Base-by-base conservation (phyloP, 495 filamentous ascomycete genomes). In the Daldinia childiae region DNA sequence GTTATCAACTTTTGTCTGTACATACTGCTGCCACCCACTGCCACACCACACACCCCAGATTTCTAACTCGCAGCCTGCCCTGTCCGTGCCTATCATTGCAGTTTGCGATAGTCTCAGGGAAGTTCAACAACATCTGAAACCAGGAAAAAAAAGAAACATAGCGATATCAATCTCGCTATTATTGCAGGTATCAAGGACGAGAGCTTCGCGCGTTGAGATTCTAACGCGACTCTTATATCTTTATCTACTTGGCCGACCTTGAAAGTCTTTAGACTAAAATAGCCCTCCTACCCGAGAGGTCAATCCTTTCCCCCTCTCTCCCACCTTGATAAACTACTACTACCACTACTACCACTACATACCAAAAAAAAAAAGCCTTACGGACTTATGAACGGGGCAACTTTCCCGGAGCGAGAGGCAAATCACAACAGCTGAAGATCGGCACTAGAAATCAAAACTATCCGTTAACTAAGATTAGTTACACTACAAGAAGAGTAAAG, bases 31-130 rank as follows among this genome's bases (percentile, higher is more conserved):
- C 67, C 75, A 73, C 69, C 75, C 72, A 68, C 73, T 74, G 68
- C 67, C 71, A 74, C 62, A 74, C 71, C 71, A 66, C 66, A 74
- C 74, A 74, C 74, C 74, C 74, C 74, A 67, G 74, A 76, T 76
- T 48, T 74, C 64, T 65, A 74, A 67, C 68, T 68, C 72, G 68
- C 62, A 67, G 72, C 64, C 58, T 66, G 62, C 72, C 72, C 72
- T 76, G 74, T 67, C 62, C 62, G 64, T 70, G 64, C 71, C 71
- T 73, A 68, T 68, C 60, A 72, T 62, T 73, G 65, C 66, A 61
- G 21, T 71, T 70, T 68, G 62, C 62, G 58, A 69, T 72, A 66
- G 62, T 72, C 58, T 55, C 54, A 66, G 32, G 65, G 55, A 38
- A 57, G 60, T 65, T 76, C 58, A 54, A 71, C 68, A 62, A 58